A percentile compares a stretch with the other conserved stretches of the same genome.
phyloP scores from a whole-genome alignment of 257 asterid genomes.

The Solanum rostratum region DNA sequence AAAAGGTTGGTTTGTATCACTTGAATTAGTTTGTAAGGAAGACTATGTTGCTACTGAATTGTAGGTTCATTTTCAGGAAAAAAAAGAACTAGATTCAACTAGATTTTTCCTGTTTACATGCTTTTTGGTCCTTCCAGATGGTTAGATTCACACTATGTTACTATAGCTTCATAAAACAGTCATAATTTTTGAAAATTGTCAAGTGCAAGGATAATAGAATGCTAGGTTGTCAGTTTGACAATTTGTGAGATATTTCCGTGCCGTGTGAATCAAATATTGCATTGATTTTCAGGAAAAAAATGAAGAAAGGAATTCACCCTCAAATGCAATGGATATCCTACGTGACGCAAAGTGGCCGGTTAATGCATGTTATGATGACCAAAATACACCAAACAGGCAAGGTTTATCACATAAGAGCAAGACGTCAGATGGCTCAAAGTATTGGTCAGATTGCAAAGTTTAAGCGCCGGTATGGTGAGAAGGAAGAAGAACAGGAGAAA shows the following conservation, averaged over 20 bases:
- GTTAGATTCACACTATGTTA: background rate
- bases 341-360: conserved; percentile 59
- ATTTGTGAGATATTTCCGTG: background rate
- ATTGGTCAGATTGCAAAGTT: conserved; percentile 66
- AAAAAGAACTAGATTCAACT: too few species aligned
- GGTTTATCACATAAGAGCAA: conserved; percentile 58
- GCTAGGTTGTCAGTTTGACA: background rate
- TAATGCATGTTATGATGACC: conserved; percentile 54
- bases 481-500: conserved; percentile 26
- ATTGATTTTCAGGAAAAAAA: background rate
- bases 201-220: background rate
- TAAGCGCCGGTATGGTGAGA: conserved; percentile 46
- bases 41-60: background rate
- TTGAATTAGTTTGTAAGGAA: background rate
- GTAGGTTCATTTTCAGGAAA: conserved; percentile 14
- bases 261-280: background rate
- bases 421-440: conserved; percentile 62
- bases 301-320: conserved; percentile 76
- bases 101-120: background rate
- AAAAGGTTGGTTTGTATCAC: background rate
- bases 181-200: background rate
- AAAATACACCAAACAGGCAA: conserved; percentile 54
- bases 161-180: background rate
- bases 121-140: background rate
- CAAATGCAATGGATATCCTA: conserved; percentile 74